These are phyloP conservation scores for Phyllosticta paracitricarpa DNA, from an alignment of 2,329 filamentous ascomycete genomes.

Conservation along the genomic window DNA sequence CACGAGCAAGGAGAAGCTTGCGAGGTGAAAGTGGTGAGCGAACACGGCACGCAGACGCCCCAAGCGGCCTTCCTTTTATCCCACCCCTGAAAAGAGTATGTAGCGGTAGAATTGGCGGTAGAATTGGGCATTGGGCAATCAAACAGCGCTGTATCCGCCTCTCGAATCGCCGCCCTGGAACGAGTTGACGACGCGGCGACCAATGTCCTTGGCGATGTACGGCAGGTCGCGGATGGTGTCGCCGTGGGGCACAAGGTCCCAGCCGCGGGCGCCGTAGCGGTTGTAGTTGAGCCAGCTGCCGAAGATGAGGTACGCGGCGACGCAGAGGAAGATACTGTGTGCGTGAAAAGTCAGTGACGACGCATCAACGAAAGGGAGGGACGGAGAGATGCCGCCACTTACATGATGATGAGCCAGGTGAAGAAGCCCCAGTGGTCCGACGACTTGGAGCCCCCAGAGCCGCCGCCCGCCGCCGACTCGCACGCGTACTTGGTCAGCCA, in stretches of 20 bases:
- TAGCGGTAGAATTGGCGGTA: not conserved
- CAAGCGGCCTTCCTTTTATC: not conserved
- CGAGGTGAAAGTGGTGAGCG: too few relatives aligned
- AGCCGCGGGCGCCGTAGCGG: conserved; percentile 86
- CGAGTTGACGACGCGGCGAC: conserved; percentile 67
- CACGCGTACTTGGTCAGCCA: conserved; percentile 89
- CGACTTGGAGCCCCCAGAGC: conserved; percentile 29
- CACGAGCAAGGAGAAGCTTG: too few relatives aligned
- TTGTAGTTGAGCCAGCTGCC: conserved; percentile 99
- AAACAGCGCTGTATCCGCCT: conserved; percentile 92
- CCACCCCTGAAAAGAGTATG: not conserved
- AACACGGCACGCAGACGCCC: too few relatives aligned
- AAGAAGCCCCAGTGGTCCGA: conserved; percentile 81
- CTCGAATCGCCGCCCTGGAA: conserved; percentile 74
- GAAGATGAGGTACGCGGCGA: conserved; percentile 88
- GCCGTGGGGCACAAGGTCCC: conserved; percentile 87
- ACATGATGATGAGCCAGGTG: conserved; percentile 94
- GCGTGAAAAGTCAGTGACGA: not conserved
- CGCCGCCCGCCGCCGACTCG: conserved; percentile 33
- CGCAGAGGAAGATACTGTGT: conserved; percentile 67
- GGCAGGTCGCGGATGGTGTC: conserved; percentile 88
- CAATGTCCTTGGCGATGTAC: conserved; percentile 85
- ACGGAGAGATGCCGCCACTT: conserved; percentile 28
- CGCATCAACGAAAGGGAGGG: not conserved
- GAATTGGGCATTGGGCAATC: conserved; percentile 17